A percentile compares a stretch with the other conserved stretches of the same genome.
phyloP scores from a whole-genome alignment of 2,329 filamentous ascomycete genomes.

The Cladosporium cucumerinum region DNA sequence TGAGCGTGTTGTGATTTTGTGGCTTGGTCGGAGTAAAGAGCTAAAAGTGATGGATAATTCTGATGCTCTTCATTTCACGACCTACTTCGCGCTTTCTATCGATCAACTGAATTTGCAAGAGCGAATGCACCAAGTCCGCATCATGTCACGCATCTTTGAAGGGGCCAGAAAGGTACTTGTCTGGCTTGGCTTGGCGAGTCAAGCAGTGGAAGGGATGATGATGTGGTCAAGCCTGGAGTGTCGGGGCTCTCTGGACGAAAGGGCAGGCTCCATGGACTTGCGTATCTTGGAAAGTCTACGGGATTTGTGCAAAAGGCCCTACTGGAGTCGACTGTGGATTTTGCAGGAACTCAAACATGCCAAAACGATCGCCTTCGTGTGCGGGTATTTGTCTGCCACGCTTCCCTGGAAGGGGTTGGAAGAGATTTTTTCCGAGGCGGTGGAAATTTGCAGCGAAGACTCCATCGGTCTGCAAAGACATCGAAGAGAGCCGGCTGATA shows the following conservation, averaged over 20 bases:
- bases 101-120: background rate
- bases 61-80: too few species aligned
- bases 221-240: too few species aligned
- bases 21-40: too few species aligned
- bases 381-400: background rate
- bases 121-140: background rate
- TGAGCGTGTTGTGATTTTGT: too few species aligned
- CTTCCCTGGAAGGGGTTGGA: background rate
- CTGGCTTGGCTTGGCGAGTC: background rate
- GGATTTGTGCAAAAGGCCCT: background rate
- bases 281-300: background rate
- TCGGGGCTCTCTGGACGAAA: too few species aligned
- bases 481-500: too few species aligned
- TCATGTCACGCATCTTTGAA: background rate
- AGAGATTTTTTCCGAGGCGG: too few species aligned
- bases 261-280: too few species aligned
- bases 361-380: background rate
- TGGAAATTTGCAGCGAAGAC: too few species aligned
- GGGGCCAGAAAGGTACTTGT: background rate
- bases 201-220: background rate
- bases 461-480: too few species aligned
- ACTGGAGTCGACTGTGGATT: background rate
- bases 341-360: background rate
- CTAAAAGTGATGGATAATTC: too few species aligned
- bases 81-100: background rate